A percentile compares a stretch with the other conserved stretches of the same genome.
phyloP scores from a whole-genome alignment of 2,329 filamentous ascomycete species.

The Falciphora oryzae region DNA sequence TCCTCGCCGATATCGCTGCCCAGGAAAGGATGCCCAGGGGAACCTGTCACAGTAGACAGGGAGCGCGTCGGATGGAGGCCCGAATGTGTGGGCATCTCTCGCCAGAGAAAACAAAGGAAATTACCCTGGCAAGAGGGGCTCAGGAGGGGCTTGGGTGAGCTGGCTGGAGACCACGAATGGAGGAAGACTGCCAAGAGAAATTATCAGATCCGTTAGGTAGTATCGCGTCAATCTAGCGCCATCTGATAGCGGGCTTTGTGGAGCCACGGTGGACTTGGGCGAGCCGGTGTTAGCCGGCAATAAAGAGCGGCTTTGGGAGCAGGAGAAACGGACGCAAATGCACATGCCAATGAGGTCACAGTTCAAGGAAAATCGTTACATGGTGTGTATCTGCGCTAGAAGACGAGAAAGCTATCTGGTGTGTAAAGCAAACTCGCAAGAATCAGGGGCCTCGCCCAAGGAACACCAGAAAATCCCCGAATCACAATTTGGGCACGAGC shows the following conservation, averaged over 20 bases:
- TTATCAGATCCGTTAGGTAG: background rate
- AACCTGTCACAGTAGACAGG: background rate
- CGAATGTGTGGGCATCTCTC: background rate
- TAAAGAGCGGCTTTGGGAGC: no score
- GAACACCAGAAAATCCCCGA: background rate
- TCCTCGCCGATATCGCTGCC: background rate
- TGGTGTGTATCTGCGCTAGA: no score
- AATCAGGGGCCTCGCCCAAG: background rate
- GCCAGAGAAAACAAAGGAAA: background rate
- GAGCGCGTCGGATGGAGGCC: background rate
- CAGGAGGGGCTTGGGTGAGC: background rate
- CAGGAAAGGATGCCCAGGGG: background rate
- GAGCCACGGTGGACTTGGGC: background rate
- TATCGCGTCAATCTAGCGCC: background rate
- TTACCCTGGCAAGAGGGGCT: background rate
- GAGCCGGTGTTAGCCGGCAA: background rate
- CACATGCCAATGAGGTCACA: no score
- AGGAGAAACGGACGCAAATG: no score
- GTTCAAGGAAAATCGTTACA: no score
- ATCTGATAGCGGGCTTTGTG: background rate
- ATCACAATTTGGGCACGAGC: constrained; percentile 6
- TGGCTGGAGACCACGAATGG: background rate
- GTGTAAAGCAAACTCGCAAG: no score
- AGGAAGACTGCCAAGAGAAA: background rate
- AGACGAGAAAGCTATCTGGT: no score